Percentiles rank a stretch among this genome's conserved stretches.
These are phyloP conservation scores for Trichoderma koningiopsis DNA, from an alignment of 2,329 filamentous ascomycete genomes.

Conservation along the genomic window DNA sequence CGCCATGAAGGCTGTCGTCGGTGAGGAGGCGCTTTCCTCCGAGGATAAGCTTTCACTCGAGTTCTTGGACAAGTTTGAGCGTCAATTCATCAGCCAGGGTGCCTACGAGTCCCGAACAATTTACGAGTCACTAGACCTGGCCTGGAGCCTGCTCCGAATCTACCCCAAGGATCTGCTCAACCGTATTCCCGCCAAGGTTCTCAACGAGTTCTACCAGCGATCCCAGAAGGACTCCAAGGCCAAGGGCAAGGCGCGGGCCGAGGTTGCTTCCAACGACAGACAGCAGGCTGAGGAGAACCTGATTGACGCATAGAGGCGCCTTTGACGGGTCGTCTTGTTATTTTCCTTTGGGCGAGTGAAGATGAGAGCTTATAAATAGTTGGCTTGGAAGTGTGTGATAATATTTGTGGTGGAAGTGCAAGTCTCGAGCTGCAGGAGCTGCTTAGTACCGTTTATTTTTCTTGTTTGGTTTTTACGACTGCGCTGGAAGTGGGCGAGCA, in stretches of 20 bases:
- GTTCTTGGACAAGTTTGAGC: constrained; percentile 98
- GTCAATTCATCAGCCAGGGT: constrained; percentile 88
- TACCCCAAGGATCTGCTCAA: constrained; percentile 98
- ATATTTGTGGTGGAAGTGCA: constrained; percentile 18
- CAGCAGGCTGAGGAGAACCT: constrained; percentile 58
- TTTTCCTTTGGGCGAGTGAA: not conserved
- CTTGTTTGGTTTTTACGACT: constrained; percentile 28
- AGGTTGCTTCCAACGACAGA: constrained; percentile 43
- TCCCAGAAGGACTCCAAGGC: constrained; percentile 63
- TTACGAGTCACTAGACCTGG: constrained; percentile 90
- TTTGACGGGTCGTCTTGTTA: not conserved
- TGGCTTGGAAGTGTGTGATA: constrained; percentile 17
- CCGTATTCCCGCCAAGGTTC: constrained; percentile 81
- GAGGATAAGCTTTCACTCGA: constrained; percentile 98
- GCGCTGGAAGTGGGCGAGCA: constrained; percentile 31
- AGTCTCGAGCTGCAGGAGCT: not conserved
- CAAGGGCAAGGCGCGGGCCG: constrained; percentile 59
- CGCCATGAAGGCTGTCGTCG: constrained; percentile 98
- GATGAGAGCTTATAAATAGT: constrained; percentile 4
- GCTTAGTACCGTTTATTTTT: constrained; percentile 21
- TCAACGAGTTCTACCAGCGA: constrained; percentile 81
- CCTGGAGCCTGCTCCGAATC: constrained; percentile 94
- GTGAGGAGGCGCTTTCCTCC: constrained; percentile 91
- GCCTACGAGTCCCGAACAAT: constrained; percentile 91
- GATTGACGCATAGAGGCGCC: constrained; percentile 55